These are phyloP conservation scores for Beauveria varroae DNA, from an alignment of 2,329 filamentous ascomycete genomes.

Conservation along the genomic window DNA sequence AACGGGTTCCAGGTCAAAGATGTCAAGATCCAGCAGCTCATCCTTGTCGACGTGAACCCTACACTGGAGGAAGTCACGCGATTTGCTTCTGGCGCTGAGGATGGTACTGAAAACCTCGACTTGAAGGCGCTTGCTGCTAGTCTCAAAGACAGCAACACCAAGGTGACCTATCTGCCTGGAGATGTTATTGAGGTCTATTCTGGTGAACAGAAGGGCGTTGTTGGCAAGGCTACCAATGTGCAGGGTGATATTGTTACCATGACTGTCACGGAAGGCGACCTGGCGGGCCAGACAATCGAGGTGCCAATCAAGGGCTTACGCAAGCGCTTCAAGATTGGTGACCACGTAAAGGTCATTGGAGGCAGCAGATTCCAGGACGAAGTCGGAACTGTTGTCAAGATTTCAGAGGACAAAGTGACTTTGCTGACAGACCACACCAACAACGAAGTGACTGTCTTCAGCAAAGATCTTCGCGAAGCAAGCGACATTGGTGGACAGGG, in stretches of 20 bases:
- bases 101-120: slow-evolving; percentile 90
- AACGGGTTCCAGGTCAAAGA: slow-evolving; percentile 93
- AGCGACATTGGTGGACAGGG: slow-evolving; percentile 85
- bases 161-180: slow-evolving; percentile 80
- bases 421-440: slow-evolving; percentile 88
- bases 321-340: slow-evolving; percentile 86
- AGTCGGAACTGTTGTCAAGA: slow-evolving; percentile 93
- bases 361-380: slow-evolving; percentile 92
- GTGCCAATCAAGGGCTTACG: slow-evolving; percentile 87
- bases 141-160: slow-evolving; percentile 73
- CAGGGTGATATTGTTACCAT: slow-evolving; percentile 90
- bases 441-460: slow-evolving; percentile 93
- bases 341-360: slow-evolving; percentile 97
- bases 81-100: slow-evolving; percentile 81
- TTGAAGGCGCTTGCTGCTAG: slow-evolving; percentile 84
- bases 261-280: slow-evolving; percentile 71
- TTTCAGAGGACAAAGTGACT: slow-evolving; percentile 86
- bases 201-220: slow-evolving; percentile 87
- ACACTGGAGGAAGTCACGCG: slow-evolving; percentile 92
- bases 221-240: slow-evolving; percentile 78
- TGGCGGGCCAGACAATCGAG: slow-evolving; percentile 79
- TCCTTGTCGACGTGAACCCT: slow-evolving; percentile 86
- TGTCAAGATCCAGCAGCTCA: slow-evolving; percentile 79
- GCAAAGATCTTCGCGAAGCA: slow-evolving; percentile 89
- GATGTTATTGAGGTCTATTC: slow-evolving; percentile 96